Evolutionary conservation across 225 moss, liverwort and hornwort species (phyloP).

Genomic region (Neckera pumila): DNA sequence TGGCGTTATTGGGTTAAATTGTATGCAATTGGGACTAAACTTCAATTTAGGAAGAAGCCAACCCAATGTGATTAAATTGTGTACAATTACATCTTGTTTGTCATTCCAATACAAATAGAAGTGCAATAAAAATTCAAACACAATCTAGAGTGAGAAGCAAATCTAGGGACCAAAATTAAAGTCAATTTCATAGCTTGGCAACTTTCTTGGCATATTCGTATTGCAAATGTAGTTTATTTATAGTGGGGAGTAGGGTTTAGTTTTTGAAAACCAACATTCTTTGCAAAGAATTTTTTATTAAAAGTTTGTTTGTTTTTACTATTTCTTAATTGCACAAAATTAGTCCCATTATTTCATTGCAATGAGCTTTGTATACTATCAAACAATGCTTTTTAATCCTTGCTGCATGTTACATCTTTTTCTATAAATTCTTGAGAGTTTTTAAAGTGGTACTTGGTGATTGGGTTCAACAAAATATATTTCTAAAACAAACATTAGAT

Average conservation of each 20-base stretch:
- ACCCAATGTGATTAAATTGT: neutral
- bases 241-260: no score
- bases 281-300: neutral
- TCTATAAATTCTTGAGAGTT: neutral
- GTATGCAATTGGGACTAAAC: no score
- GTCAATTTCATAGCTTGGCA: neutral
- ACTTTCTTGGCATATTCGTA: neutral
- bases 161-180: no score
- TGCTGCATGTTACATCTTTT: neutral
- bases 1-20: no score
- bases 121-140: neutral
- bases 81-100: neutral
- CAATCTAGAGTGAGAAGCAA: no score
- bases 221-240: no score
- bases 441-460: accelerated
- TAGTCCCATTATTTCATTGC: neutral
- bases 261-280: neutral
- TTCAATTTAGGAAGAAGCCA: neutral
- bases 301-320: accelerated
- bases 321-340: neutral
- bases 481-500: neutral
- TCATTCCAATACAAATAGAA: no score
- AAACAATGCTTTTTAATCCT: neutral
- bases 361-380: neutral
- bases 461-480: accelerated